These are phyloP conservation scores for Pugionium dolabratum DNA, from an alignment of 345 rosid species.

Conservation along the genomic window DNA sequence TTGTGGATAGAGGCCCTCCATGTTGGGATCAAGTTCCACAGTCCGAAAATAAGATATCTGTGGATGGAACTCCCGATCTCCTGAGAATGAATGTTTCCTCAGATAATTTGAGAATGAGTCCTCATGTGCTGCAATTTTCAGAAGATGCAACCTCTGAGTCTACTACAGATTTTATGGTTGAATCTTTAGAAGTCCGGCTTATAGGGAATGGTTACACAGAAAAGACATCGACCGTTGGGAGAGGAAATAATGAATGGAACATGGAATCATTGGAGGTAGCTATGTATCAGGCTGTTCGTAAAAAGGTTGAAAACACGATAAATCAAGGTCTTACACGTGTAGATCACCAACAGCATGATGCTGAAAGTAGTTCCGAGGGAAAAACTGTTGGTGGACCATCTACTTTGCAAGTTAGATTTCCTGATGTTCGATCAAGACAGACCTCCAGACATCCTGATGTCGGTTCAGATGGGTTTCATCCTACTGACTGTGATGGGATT, in stretches of 20 bases:
- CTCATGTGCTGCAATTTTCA: conserved; percentile 45
- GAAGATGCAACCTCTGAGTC: conserved; percentile 53
- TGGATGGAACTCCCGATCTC: conserved; percentile 43
- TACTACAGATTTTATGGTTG: conserved; percentile 50
- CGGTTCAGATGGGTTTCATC: conserved; percentile 68
- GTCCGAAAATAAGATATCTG: conserved; percentile 43
- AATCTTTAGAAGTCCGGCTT: conserved; percentile 53
- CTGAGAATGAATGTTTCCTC: conserved; percentile 39
- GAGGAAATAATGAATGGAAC: conserved; percentile 41
- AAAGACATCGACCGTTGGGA: conserved; percentile 44
- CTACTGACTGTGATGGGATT: conserved; percentile 81
- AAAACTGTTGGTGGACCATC: conserved; percentile 45
- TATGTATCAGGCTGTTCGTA: conserved; percentile 50
- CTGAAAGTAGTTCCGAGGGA: conserved; percentile 42
- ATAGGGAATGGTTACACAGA: conserved; percentile 52
- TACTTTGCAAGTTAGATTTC: conserved; percentile 50
- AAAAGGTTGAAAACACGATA: conserved; percentile 43
- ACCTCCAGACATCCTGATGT: conserved; percentile 47
- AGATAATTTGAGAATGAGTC: conserved; percentile 42
- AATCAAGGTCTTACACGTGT: conserved; percentile 33
- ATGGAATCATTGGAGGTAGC: conserved; percentile 66
- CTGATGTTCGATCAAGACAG: conserved; percentile 55
- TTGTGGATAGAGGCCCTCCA: conserved; percentile 67
- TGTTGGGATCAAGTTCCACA: conserved; percentile 63
- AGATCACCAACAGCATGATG: conserved; percentile 36